Evolutionary conservation across 805 yeast species (phyloP).

Genomic region (Lipomyces orientalis): DNA sequence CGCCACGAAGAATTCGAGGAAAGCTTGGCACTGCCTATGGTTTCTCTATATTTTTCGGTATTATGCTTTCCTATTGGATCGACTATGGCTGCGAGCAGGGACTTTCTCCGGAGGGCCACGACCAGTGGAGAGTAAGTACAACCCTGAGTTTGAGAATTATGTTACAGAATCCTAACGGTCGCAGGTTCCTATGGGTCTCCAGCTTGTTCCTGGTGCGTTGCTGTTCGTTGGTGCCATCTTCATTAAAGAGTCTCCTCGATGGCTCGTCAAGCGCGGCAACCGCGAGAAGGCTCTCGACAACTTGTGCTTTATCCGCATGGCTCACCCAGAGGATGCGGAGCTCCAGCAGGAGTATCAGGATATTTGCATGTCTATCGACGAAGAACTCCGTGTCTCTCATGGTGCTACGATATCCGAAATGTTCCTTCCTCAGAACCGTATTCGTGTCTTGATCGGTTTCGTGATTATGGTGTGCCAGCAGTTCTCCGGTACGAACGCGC

Average conservation of each 20-base stretch:
- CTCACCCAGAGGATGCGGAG: slow-evolving; percentile 50
- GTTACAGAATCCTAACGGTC: slow-evolving; percentile 62
- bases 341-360: slow-evolving; percentile 50
- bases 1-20: slow-evolving; percentile 46
- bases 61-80: slow-evolving; percentile 57
- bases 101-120: slow-evolving; percentile 56
- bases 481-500: slow-evolving; percentile 53
- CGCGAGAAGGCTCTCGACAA: slow-evolving; percentile 60
- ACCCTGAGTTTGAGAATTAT: slow-evolving; percentile 54
- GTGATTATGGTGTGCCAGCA: slow-evolving; percentile 38
- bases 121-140: slow-evolving; percentile 52
- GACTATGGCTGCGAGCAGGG: slow-evolving; percentile 54
- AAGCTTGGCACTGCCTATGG: slow-evolving; percentile 68
- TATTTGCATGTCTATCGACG: slow-evolving; percentile 27
- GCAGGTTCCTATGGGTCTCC: slow-evolving; percentile 40
- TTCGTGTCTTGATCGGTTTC: slow-evolving; percentile 29
- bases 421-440: slow-evolving; percentile 18
- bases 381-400: slow-evolving; percentile 24
- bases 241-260: slow-evolving; percentile 73
- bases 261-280: slow-evolving; percentile 61
- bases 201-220: slow-evolving; percentile 37
- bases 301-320: slow-evolving; percentile 50
- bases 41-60: slow-evolving; percentile 57
- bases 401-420: slow-evolving; percentile 28
- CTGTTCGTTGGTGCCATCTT: slow-evolving; percentile 56